Percentiles rank a stretch among this genome's conserved stretches.
Conservation (phyloP, 768 basidiomycete genomes). For the Clitopilus passeckerianus region DNA sequence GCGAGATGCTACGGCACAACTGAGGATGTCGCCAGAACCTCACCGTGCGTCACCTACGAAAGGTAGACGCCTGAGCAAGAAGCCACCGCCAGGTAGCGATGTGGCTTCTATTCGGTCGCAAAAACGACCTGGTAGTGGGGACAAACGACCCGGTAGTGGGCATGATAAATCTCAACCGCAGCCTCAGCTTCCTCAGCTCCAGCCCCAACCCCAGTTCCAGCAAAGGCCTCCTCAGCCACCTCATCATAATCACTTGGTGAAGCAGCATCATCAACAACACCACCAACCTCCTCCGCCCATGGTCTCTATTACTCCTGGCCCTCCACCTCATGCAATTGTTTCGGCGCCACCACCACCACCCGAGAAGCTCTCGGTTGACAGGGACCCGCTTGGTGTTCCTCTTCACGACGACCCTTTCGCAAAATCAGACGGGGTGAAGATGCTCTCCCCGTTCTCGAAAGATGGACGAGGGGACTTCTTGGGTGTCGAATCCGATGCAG, state of each 20-base stretch:
- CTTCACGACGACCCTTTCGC: constrained; percentile 56
- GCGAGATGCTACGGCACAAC: constrained; percentile 1
- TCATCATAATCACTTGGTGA: not conserved
- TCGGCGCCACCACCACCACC: not conserved
- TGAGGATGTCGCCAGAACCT: not conserved
- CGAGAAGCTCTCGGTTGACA: not conserved
- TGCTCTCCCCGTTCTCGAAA: constrained; percentile 26
- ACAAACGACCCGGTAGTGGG: not conserved
- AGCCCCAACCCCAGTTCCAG: not conserved
- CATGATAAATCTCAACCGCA: not conserved
- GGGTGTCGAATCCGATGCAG: not conserved
- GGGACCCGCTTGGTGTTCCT: constrained; percentile 23
- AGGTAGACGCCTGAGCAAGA: not conserved
- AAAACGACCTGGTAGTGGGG: not conserved
- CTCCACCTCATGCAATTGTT: not conserved
- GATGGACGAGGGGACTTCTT: not conserved
- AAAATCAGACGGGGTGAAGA: constrained; percentile 44
- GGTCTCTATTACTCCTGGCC: not conserved
- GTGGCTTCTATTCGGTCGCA: not conserved
- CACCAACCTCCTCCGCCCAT: not conserved
- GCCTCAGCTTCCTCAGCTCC: not conserved
- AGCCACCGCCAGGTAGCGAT: not conserved
- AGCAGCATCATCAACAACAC: not conserved
- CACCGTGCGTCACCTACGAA: not conserved
- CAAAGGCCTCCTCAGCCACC: not conserved